phyloP scores from a whole-genome alignment of 148 eudicot species.

The Vaccinium myrtillus region DNA sequence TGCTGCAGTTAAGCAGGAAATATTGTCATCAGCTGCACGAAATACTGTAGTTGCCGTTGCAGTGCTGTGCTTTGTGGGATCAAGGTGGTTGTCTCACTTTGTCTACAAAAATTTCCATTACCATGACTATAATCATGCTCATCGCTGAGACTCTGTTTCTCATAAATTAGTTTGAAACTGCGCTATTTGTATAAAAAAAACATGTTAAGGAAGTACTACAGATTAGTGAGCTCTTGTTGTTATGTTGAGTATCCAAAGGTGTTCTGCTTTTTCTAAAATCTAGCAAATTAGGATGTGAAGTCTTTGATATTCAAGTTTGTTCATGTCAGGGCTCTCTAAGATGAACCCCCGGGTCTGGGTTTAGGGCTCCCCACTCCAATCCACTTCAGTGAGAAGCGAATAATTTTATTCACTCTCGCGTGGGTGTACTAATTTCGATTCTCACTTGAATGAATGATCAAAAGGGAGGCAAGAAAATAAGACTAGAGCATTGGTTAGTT shows the following conservation, averaged over 20 bases:
- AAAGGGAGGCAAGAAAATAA: too few relatives aligned
- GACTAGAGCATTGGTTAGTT: too few relatives aligned
- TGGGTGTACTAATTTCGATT: neutral
- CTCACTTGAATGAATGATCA: too few relatives aligned
- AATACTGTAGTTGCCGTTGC: constrained; percentile 39
- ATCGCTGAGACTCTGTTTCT: constrained; percentile 20
- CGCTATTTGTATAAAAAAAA: neutral
- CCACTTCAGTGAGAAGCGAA: neutral
- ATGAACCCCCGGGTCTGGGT: neutral
- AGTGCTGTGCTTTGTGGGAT: constrained; percentile 59
- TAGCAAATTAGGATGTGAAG: neutral
- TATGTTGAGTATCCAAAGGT: neutral
- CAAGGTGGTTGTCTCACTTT: constrained; percentile 71
- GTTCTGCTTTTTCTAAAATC: neutral
- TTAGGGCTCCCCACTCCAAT: neutral
- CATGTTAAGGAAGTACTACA: neutral
- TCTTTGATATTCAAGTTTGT: neutral
- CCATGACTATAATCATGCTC: constrained; percentile 82
- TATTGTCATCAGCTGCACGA: constrained; percentile 35
- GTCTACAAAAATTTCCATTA: constrained; percentile 69
- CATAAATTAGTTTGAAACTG: neutral
- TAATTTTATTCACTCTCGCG: neutral
- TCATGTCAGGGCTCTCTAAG: neutral
- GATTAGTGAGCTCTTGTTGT: neutral
- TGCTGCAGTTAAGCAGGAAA: constrained; percentile 52